Evolutionary conservation across 768 basidiomycete genomes (phyloP).

Genomic region (Suillus discolor): DNA sequence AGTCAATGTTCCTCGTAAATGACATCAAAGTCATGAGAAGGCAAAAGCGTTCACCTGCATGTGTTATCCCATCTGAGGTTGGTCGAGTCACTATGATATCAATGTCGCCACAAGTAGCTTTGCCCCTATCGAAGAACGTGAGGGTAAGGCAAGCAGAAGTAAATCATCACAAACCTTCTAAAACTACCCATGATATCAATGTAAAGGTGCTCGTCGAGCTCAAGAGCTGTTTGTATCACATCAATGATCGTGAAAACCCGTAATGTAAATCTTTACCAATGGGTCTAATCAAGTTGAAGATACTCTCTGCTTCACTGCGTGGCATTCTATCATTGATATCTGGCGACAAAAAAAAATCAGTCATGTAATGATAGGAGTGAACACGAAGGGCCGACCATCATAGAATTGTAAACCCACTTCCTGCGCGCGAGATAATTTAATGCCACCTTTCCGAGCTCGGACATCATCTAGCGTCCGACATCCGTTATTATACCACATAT

Average conservation of each 20-base stretch:
- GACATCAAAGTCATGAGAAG: slow-evolving; percentile 6
- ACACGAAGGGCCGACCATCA: slow-evolving; percentile 49
- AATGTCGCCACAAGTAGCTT: slow-evolving; percentile 85
- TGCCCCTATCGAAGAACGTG: slow-evolving; percentile 52
- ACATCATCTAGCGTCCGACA: slow-evolving; percentile 82
- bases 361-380: not conserved
- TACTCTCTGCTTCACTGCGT: slow-evolving; percentile 70
- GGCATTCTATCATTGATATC: slow-evolving; percentile 90
- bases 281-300: slow-evolving; percentile 73
- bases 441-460: slow-evolving; percentile 54
- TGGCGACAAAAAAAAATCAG: slow-evolving; percentile 24
- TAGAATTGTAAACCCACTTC: slow-evolving; percentile 71
- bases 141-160: not conserved
- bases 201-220: slow-evolving; percentile 68
- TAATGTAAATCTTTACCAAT: slow-evolving; percentile 51
- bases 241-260: not conserved
- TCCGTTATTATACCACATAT: slow-evolving; percentile 74
- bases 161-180: slow-evolving; percentile 50
- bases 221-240: slow-evolving; percentile 51
- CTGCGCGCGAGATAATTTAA: slow-evolving; percentile 62
- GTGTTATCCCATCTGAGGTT: slow-evolving; percentile 70
- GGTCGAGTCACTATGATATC: slow-evolving; percentile 86
- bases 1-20: not conserved
- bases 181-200: slow-evolving; percentile 94
- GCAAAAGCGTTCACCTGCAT: slow-evolving; percentile 51